Base-by-base conservation (phyloP, 2,329 filamentous ascomycete species). In the Calonectria montana region DNA sequence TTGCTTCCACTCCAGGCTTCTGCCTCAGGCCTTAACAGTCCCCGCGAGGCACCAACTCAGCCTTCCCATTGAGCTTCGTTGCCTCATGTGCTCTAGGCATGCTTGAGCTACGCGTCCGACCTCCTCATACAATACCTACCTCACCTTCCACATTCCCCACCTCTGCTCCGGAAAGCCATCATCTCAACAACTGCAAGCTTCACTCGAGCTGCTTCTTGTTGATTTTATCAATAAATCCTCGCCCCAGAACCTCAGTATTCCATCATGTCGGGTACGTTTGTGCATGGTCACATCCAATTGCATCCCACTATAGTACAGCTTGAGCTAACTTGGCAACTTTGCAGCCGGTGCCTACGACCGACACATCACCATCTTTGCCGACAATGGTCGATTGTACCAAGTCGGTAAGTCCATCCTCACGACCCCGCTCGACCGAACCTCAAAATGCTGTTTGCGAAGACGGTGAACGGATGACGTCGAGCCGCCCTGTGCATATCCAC, bases 321-420 rank as follows among this genome's bases (percentile, higher is more conserved):
- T 66, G 35, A 79, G 78, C 81, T 83, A 80, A 83, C 77, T 59
- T 67, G 27, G 10, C 21, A 78, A 59, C 71, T 70, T 66, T 55
- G 64, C 69, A 84, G 83, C 83, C 87, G 93, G 94, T 86, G 96
- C 95, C 82, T 98, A 97, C 87, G 97, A 99, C 87, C 92, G 97
- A 89, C 97, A 99, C 87, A 99, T 99, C 82, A 99, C 97, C 84
- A 98, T 99, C 90, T 99, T 99, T 89, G 98, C 97, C 74, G 97
- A 99, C 86, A 96, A 98, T 87, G 97, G 97, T 82, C 93, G 97
- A 84, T 89, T 99, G 84, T 99, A 98, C 86, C 97, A 99, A 98
- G 97, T 99, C 86, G 97, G 97, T 98, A 91, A 82, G 95, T 71
- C 63, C 48, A 57, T 65, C 67, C 67, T 55, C 31, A 21, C 29